phyloP scores from a whole-genome alignment of 306 rosid species.

The Trifolium fragiferum region DNA sequence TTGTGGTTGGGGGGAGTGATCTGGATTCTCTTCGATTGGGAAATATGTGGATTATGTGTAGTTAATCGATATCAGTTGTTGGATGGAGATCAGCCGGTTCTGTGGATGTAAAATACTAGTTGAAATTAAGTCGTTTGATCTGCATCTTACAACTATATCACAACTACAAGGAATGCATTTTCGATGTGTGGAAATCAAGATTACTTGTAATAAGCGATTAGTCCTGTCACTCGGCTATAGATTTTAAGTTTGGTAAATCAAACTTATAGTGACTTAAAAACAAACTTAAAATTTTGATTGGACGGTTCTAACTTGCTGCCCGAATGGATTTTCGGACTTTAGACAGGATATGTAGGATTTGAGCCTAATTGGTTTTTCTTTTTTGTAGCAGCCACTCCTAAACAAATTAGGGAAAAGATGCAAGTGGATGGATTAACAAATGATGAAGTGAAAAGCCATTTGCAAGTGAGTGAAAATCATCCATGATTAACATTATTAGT shows the following conservation, averaged over 20 bases:
- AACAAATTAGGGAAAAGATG: conserved; percentile 91
- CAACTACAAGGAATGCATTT: background rate
- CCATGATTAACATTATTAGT: background rate
- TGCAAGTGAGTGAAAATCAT: conserved; percentile 59
- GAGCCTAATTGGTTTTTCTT: conserved; percentile 32
- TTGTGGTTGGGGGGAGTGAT: background rate
- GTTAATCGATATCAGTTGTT: background rate
- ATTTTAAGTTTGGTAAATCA: background rate
- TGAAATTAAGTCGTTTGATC: background rate
- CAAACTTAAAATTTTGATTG: background rate
- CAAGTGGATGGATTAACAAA: conserved; percentile 84
- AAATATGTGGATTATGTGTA: background rate
- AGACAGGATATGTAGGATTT: background rate
- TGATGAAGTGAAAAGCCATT: conserved; percentile 97
- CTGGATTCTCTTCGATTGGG: background rate
- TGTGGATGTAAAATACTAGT: background rate
- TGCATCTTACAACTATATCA: background rate
- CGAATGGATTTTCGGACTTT: background rate
- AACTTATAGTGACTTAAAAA: no score
- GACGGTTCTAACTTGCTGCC: background rate
- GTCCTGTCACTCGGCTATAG: background rate
- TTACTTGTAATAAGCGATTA: background rate
- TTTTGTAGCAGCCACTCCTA: conserved; percentile 90
- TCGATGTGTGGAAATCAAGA: background rate
- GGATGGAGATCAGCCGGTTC: background rate